phyloP scores from a whole-genome alignment of 768 basidiomycete genomes.

The Pleurotus giganteus region DNA sequence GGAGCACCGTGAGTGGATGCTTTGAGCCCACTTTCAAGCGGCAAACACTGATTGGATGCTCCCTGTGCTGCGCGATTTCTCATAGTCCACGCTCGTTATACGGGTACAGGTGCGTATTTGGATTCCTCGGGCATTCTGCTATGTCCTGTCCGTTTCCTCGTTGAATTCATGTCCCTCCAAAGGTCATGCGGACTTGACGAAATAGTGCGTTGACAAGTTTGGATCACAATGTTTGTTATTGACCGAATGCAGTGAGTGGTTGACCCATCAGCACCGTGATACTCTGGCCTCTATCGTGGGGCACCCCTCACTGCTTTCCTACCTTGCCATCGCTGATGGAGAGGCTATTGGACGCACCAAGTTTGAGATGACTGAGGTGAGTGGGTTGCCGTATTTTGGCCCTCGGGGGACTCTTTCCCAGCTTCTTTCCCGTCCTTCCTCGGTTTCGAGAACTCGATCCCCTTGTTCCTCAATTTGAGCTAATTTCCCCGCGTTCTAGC shows the following conservation, averaged over 20 bases:
- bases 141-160: slow-evolving; percentile 1
- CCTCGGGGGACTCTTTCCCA: slow-evolving; percentile 31
- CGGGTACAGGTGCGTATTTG: slow-evolving; percentile 77
- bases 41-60: slow-evolving; percentile 16
- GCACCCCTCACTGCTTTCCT: slow-evolving; percentile 83
- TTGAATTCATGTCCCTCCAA: slow-evolving; percentile 12
- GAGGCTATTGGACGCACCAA: slow-evolving; percentile 86
- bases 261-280: slow-evolving; percentile 96
- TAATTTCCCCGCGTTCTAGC: slow-evolving; percentile 38
- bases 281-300: slow-evolving; percentile 92
- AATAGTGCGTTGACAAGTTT: slow-evolving; percentile 64
- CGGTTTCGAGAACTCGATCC: neutral
- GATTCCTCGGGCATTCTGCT: neutral
- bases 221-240: neutral
- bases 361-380: slow-evolving; percentile 96
- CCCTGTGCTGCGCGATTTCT: slow-evolving; percentile 4
- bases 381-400: slow-evolving; percentile 27
- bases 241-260: slow-evolving; percentile 73
- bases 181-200: slow-evolving; percentile 96
- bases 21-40: slow-evolving; percentile 4
- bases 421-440: slow-evolving; percentile 7
- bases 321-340: slow-evolving; percentile 90
- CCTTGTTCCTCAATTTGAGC: neutral
- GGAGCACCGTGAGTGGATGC: slow-evolving; percentile 74
- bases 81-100: slow-evolving; percentile 91